Evolutionary conservation across 2,329 filamentous ascomycete species (phyloP), one percentile per base, ranked within the genome.

Genomic region (Pleoardoris graminearum): DNA sequence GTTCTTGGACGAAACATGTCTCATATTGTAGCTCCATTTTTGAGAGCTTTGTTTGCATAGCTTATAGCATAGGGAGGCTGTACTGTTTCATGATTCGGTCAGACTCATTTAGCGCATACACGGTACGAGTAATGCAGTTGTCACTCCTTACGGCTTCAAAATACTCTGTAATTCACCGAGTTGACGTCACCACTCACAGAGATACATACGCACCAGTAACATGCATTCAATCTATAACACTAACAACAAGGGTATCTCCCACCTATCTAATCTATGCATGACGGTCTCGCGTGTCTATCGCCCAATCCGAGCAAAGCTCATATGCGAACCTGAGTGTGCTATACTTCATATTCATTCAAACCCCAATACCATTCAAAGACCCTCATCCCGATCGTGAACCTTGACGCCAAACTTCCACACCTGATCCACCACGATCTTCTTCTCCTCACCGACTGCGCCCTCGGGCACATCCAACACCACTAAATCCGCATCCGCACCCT

Each of bases 361-460:
- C 17, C n/a, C n/a, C n/a, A n/a, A n/a, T n/a, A n/a, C n/a, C n/a
- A 38, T n/a, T 17, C 45, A 51, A 21, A 17, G n/a, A 3, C 23
- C 16, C 23, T 48, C 21, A 35, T 49, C 45, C 30, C 48, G 56
- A 11, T 65, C 66, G 50, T 67, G 71, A 7, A 72, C 66, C 57
- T 62, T 71, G 8, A 56, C 44, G 5, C 89, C 88, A 76, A 90
- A 90, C 74, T 91, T 91, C 88, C 88, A 91, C 17, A 91, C 88
- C 72, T 90, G 83, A 54, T 90, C 86, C n/a, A 91, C 78, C 10
- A 81, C 76, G 35, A 93, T 74, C 52, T 78, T 80, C 55, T 73
- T 77, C 10, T 79, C 76, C 33, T 62, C 68, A 2, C 78, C 80
- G 36, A 74, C 73, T 7, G 59, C 73, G 41, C 68, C 73, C 19